These are phyloP conservation scores for Coelastrella sp. DNA, from an alignment of 139 green algal genomes.

Conservation along the genomic window DNA sequence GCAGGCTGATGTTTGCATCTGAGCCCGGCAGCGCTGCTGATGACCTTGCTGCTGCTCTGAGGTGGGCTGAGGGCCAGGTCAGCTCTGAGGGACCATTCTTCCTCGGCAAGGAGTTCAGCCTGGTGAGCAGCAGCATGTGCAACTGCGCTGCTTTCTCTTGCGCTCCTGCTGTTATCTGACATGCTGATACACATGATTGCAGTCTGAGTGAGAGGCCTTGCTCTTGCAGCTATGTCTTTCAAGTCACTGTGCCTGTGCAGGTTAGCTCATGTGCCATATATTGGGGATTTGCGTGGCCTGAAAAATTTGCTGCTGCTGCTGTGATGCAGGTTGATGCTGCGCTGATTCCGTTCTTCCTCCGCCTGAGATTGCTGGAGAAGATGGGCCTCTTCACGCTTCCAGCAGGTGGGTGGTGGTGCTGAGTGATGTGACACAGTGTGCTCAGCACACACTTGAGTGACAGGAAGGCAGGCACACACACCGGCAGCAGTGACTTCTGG, in stretches of 20 bases:
- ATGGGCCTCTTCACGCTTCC: not conserved
- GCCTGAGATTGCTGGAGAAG: constrained; percentile 34
- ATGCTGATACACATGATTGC: no score
- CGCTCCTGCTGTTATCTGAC: no score
- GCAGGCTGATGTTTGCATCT: constrained; percentile 30
- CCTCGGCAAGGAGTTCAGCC: constrained; percentile 15
- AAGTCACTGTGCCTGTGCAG: no score
- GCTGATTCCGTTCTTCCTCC: constrained; percentile 6
- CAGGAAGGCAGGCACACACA: not conserved
- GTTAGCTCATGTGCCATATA: no score
- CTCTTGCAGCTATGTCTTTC: no score
- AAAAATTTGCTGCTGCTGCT: constrained; percentile 9
- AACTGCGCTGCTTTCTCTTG: no score
- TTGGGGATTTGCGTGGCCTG: no score
- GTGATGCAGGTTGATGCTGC: constrained; percentile 34
- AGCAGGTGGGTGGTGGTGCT: not conserved
- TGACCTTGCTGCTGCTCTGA: constrained; percentile 26
- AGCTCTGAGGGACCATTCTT: constrained; percentile 21
- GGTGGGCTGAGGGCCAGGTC: constrained; percentile 25
- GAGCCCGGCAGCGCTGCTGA: constrained; percentile 6
- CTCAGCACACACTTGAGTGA: no score
- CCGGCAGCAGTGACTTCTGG: no score
- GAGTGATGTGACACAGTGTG: no score
- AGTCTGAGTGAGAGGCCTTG: no score
- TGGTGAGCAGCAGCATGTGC: not conserved